Conservation (phyloP, 2,329 filamentous ascomycete genomes). For the Xylaria sp. region DNA sequence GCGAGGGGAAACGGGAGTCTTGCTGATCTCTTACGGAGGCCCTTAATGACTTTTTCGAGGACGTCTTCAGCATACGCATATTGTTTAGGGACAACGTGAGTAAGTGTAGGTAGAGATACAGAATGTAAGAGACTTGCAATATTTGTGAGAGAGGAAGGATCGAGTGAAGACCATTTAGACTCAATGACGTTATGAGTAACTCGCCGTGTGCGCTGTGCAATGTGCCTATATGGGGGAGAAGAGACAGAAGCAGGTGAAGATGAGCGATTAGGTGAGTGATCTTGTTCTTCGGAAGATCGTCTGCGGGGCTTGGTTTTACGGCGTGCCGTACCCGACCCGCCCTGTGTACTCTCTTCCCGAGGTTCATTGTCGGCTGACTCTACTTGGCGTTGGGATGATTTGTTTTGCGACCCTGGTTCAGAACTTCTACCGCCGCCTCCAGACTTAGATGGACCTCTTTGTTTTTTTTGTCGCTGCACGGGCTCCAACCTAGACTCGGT, state of each 20-base stretch:
- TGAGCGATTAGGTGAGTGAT: conserved; percentile 38
- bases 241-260: conserved; percentile 45
- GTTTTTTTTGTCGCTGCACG: conserved; percentile 35
- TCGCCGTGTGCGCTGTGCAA: conserved; percentile 61
- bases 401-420: conserved; percentile 29
- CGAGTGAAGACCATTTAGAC: conserved; percentile 73
- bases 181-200: conserved; percentile 74
- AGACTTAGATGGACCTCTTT: conserved; percentile 38
- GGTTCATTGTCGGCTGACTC: conserved; percentile 27
- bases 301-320: conserved; percentile 28
- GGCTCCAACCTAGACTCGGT: conserved; percentile 12
- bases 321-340: conserved; percentile 5
- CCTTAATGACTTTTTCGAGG: conserved; percentile 65
- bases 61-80: conserved; percentile 66
- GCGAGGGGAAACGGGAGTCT: conserved; percentile 75
- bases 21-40: conserved; percentile 67
- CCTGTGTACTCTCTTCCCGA: conserved; percentile 3
- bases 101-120: conserved; percentile 70
- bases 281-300: conserved; percentile 21
- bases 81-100: conserved; percentile 62
- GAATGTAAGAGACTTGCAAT: conserved; percentile 67
- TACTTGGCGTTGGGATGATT: conserved; percentile 31
- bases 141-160: conserved; percentile 63
- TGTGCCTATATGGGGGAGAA: conserved; percentile 59
- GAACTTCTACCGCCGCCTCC: conserved; percentile 32